phyloP scores from a whole-genome alignment of 2,329 filamentous ascomycete species.

The Trichoderma pleuroti region DNA sequence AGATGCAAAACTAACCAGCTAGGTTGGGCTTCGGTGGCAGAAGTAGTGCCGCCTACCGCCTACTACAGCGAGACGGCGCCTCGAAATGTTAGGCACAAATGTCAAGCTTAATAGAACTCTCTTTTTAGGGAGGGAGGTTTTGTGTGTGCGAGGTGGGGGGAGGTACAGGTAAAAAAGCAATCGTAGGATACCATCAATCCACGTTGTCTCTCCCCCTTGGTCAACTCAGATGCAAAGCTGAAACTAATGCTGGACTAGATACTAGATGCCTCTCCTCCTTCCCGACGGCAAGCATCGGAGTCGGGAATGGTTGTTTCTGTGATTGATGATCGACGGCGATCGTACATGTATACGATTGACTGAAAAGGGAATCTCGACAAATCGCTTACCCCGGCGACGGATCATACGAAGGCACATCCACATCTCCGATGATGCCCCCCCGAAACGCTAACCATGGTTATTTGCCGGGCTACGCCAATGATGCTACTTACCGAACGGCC shows the following conservation, averaged over 20 bases:
- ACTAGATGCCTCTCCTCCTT: not conserved
- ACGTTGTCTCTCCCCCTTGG: not conserved
- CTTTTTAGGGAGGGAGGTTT: not conserved
- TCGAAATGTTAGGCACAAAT: not conserved
- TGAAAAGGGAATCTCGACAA: constrained; percentile 6
- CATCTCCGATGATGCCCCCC: constrained; percentile 4
- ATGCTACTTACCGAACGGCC: not conserved
- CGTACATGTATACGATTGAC: constrained; percentile 3
- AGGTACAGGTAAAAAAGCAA: not conserved
- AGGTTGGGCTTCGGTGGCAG: not conserved
- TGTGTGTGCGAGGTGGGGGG: not conserved
- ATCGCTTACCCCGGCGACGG: constrained; percentile 4
- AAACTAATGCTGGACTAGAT: not conserved
- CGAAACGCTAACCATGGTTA: constrained; percentile 9
- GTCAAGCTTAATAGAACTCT: not conserved
- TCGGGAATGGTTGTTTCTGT: not conserved
- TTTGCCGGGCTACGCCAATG: not conserved
- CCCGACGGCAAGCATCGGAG: not conserved
- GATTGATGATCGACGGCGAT: constrained; percentile 15
- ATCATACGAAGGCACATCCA: constrained; percentile 14
- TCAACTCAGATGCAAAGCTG: not conserved
- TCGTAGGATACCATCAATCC: not conserved
- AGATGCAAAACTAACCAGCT: not conserved
- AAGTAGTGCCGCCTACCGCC: constrained; percentile 1
- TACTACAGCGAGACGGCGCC: not conserved